Percentiles rank a stretch among this genome's conserved stretches.
phyloP scores from a whole-genome alignment of 768 basidiomycete genomes.

The Termitomyces sp. region DNA sequence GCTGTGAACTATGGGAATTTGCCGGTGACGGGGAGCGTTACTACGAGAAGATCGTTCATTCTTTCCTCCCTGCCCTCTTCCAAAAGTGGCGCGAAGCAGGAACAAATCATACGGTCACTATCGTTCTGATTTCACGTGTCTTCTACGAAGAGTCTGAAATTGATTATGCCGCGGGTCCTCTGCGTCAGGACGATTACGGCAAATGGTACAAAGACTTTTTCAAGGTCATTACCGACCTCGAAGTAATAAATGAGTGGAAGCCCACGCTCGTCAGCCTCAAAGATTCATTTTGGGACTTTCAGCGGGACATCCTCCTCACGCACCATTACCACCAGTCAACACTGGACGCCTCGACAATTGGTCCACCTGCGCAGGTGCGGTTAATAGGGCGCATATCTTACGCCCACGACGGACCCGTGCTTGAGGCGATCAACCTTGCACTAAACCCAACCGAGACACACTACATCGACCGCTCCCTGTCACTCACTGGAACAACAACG shows the following conservation, averaged over 20 bases:
- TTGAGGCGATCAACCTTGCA: conserved; percentile 91
- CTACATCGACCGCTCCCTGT: conserved; percentile 92
- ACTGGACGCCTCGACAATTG: conserved; percentile 39
- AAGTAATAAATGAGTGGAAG: conserved; percentile 86
- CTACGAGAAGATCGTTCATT: conserved; percentile 97
- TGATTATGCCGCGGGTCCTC: conserved; percentile 78
- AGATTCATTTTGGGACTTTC: conserved; percentile 87
- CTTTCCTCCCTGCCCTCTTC: conserved; percentile 90
- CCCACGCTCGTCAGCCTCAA: conserved; percentile 84
- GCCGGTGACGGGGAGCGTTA: conserved; percentile 94
- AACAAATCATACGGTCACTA: conserved; percentile 91
- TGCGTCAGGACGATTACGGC: conserved; percentile 72
- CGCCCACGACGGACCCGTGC: conserved; percentile 93
- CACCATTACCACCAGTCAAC: conserved; percentile 82
- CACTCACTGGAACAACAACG: conserved; percentile 80
- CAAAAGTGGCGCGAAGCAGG: conserved; percentile 77
- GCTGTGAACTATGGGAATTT: conserved; percentile 95
- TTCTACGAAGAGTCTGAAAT: conserved; percentile 82
- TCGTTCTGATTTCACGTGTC: conserved; percentile 92
- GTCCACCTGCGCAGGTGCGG: conserved; percentile 54
- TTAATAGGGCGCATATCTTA: conserved; percentile 77
- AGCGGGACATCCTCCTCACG: conserved; percentile 85
- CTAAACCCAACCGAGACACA: conserved; percentile 92
- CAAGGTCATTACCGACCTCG: conserved; percentile 92
- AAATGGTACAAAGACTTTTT: conserved; percentile 93